Evolutionary conservation across 208 protist genomes (phyloP).

Genomic region (Tritrichomonas foetus): DNA sequence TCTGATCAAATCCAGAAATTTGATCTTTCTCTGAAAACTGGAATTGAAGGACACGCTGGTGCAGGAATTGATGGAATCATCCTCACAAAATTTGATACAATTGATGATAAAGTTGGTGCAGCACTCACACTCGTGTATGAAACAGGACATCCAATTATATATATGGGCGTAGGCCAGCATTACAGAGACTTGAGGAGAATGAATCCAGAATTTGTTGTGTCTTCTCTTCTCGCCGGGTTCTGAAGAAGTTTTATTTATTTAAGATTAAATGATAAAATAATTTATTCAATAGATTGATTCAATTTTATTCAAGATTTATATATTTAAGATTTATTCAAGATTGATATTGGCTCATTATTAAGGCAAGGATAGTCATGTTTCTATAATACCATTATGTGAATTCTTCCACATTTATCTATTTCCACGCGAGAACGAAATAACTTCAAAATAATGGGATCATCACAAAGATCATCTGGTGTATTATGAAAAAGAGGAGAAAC

Average conservation of each 20-base stretch:
- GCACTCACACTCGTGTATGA: conserved; percentile 97
- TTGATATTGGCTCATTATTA: no score
- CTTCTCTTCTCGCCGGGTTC: conserved; percentile 68
- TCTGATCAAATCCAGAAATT: conserved; percentile 78
- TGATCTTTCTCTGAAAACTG: neutral
- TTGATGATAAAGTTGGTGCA: conserved; percentile 98
- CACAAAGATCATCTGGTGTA: no score
- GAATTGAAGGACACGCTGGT: neutral
- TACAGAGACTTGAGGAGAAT: conserved; percentile 91
- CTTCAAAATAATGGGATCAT: no score
- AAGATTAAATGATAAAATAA: no score
- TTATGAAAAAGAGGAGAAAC: no score
- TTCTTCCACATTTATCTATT: no score
- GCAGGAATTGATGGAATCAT: conserved; percentile 94
- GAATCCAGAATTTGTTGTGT: conserved; percentile 82
- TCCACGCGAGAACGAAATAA: no score
- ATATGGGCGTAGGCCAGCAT: conserved; percentile 95
- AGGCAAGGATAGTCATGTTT: no score
- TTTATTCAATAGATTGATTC: no score
- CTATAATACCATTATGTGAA: no score
- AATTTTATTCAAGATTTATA: no score
- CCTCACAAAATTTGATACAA: conserved; percentile 99
- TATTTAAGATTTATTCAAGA: no score
- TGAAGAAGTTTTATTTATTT: neutral
- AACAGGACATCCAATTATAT: conserved; percentile 96